Evolutionary conservation across 805 yeast genomes (phyloP), one percentile per base, ranked within the genome.

Genomic region (Sugiyamaella marilandica): DNA sequence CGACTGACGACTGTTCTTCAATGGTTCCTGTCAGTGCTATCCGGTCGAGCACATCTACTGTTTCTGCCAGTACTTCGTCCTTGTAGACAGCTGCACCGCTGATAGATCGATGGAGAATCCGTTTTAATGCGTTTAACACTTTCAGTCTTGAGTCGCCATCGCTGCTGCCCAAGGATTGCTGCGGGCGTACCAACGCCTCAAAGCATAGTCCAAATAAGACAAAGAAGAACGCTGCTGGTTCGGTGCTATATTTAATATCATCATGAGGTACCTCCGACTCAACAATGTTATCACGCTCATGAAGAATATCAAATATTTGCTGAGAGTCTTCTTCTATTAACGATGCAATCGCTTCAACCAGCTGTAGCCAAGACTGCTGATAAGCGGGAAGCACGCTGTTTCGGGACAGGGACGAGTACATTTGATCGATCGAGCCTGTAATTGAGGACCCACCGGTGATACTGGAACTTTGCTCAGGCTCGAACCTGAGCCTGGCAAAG

Each of bases 171-270:
- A 53, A 37, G 16, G 59, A 48, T 49, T 72, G 65, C n/a, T 59
- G 49, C 5, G 70, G 68, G 47, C 76, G 78, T 46, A 85, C 77
- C 55, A 90, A 73, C 0, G 85, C 79, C 60, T 87, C 95, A 46
- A 90, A 75, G 65, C 96, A 88, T 59, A 87, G 86, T 10, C 96
- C 87, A 69, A 85, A 87, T 37, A 91, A 66, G 31, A 90, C 84
- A 63, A 88, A 86, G 67, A 86, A 83, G 59, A 90, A 86, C 9
- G 72, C 64, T 1, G 69, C 60, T 5, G 69, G 65, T 48, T 66
- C 67, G 34, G 58, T 59, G 39, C 59, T 55, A 34, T 64, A 59
- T 24, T 56, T 59, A 36, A 63, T 56, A 16, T 55, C 64, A 18
- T 63, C 68, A 14, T 45, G 24, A 5, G 36, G 14, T 5, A 10